phyloP scores from a whole-genome alignment of 345 rosid species.

The Camelina hispida region DNA sequence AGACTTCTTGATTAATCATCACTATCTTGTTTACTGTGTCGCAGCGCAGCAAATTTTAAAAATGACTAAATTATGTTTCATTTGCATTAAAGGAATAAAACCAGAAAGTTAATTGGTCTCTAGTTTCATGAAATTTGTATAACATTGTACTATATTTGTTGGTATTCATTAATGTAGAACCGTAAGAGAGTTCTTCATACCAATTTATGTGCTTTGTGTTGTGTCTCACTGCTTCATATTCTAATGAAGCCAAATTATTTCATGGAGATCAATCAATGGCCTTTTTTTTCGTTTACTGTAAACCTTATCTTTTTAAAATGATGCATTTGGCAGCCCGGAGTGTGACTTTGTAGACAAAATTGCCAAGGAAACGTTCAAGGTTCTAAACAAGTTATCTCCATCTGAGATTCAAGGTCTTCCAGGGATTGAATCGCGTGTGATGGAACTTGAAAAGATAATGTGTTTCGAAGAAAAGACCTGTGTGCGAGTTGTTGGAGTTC shows the following conservation, averaged over 20 bases:
- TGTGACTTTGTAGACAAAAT: conserved; percentile 38
- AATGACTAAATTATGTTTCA: too few relatives aligned
- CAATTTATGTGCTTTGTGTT: not conserved
- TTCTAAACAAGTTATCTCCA: conserved; percentile 34
- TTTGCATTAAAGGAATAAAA: too few relatives aligned
- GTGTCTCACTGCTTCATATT: not conserved
- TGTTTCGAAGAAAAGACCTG: not conserved
- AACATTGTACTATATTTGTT: not conserved
- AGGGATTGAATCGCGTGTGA: conserved; percentile 14
- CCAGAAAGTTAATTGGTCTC: too few relatives aligned
- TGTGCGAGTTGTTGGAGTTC: conserved; percentile 32
- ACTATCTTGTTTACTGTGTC: too few relatives aligned
- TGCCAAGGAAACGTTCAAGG: conserved; percentile 29
- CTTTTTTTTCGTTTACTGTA: not conserved
- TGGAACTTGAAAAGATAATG: conserved; percentile 2
- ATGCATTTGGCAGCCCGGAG: conserved; percentile 31
- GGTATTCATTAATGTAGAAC: not conserved
- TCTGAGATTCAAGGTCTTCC: conserved; percentile 26
- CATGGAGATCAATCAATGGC: not conserved
- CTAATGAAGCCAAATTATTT: not conserved
- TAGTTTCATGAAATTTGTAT: not conserved
- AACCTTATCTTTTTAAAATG: not conserved
- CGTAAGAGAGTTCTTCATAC: not conserved
- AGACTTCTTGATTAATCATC: too few relatives aligned
- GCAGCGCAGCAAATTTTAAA: too few relatives aligned